Percentiles rank a stretch among this genome's conserved stretches.
Conservation (phyloP, 805 yeast genomes). For the Saccharomycopsis sp. region DNA sequence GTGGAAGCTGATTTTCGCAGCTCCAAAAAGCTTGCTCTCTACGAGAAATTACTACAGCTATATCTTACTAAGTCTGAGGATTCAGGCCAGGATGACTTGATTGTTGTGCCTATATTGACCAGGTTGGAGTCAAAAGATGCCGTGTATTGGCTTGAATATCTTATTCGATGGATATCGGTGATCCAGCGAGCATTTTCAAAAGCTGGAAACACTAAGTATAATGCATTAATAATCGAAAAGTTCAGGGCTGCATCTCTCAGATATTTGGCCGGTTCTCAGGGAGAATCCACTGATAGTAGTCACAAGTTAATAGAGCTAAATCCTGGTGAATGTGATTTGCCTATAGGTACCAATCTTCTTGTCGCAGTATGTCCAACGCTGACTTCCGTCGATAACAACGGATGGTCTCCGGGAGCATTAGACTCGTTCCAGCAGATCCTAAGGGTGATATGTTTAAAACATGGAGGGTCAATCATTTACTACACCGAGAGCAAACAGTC, state of each 20-base stretch:
- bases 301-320: neutral
- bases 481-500: neutral
- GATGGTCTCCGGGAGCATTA: neutral
- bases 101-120: neutral
- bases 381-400: neutral
- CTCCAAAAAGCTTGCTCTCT: neutral
- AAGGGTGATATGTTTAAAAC: constrained; percentile 9
- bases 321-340: constrained; percentile 9
- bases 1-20: neutral
- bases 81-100: neutral
- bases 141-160: neutral
- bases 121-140: neutral
- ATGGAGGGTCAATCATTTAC: constrained; percentile 12
- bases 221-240: neutral
- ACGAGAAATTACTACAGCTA: neutral
- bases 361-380: neutral
- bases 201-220: neutral
- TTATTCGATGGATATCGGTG: neutral
- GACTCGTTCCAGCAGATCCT: constrained; percentile 9
- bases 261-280: neutral
- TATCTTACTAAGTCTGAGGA: neutral
- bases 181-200: neutral
- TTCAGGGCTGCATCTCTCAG: neutral
- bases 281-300: neutral
- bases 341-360: constrained; percentile 2